Base-by-base conservation (phyloP, 129 eudicot genomes). In the Flaveria sonorensis region DNA sequence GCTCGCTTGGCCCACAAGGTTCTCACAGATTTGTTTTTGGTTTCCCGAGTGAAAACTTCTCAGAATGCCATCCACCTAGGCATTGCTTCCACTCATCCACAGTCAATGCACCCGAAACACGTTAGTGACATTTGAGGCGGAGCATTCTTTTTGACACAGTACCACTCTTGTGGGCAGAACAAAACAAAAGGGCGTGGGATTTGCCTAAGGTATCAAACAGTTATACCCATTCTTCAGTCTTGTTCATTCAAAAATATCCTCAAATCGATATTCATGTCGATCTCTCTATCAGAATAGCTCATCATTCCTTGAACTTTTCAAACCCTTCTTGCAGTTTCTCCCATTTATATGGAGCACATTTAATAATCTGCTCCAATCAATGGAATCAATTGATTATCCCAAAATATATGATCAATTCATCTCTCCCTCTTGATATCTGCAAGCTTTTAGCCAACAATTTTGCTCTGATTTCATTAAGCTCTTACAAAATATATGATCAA, bases 391-490 rank as follows among this genome's bases (percentile, higher is more conserved):
- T 70, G 6, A 70, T n/a, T 19, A 18, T 76, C 48, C 60, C 10
- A 16, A 43, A 79, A 21, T n/a, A 40, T 23, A n/a, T 65, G 45
- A 61, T 46, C 63, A 43, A 80, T 45, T 43, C 8, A 61, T 24
- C 10, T 15, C 8, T 24, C 40, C 12, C 42, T 61, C 67, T 24
- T 61, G 40, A 3, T 36, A 36, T 36, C 40, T 4, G 40, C 40
- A 36, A 6, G 6, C 40, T 36, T 36, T 36, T 7, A 36, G 42
- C 21, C 71, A 75, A 75, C 64, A 63, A 63, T 28, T 62, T 18
- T 75, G 20, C 5, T 70, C 63, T 75, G 79, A n/a, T n/a, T n/a
- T n/a, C n/a, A n/a, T n/a, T n/a, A n/a, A n/a, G n/a, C n/a, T n/a
- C n/a, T n/a, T n/a, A n/a, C n/a, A n/a, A n/a, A n/a, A n/a, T n/a